Base-by-base conservation (phyloP, 108 stramenopile species). In the Pelagomonas calceolata region DNA sequence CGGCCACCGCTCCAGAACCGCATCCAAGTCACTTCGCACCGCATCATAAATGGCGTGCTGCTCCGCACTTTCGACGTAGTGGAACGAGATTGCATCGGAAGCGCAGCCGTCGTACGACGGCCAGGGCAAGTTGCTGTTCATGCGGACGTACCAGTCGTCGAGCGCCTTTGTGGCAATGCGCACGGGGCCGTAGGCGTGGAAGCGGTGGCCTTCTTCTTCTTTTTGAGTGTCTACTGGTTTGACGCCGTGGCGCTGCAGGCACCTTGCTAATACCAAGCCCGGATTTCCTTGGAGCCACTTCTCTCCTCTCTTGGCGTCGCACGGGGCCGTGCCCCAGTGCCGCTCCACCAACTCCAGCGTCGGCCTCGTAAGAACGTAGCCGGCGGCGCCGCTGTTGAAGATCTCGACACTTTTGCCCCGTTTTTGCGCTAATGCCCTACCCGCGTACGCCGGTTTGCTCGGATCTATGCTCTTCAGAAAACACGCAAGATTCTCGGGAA, bases 301-400 rank as follows among this genome's bases (percentile, higher is more conserved):
- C 34, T 70, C 64, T 32, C 17, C 18, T 4, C 32, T 17, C 33
- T 3, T 7, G 10, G 77, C 82, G 17, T 70, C 66, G 72, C 91
- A 92, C 30, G 84, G 76, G 16, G 78, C 76, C 45, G 76, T 75
- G 65, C 84, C 86, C 90, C 89, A 93, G 73, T 74, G 74, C 3
- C 80, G 63, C 29, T 90, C 80, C 10, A 93, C 68, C 68, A 78
- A 73, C 63, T 79, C 69, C 84, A 93, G 89, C 34, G 92, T 91
- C 30, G 76, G 66, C 76, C 90, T 75, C 32, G 87, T 86, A 44
- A 93, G 70, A 10, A 91, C 70, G 81, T 93, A 93, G 21, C 92
- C 92, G 5, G 88, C 86, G 17, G 92, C 92, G 70, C 90, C 92
- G 39, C 88, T 88, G 70, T 93, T 93, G 76, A 93, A 93, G 10